Base-by-base conservation (phyloP, 2,329 filamentous ascomycete genomes). In the Malbranchea zuffiana region DNA sequence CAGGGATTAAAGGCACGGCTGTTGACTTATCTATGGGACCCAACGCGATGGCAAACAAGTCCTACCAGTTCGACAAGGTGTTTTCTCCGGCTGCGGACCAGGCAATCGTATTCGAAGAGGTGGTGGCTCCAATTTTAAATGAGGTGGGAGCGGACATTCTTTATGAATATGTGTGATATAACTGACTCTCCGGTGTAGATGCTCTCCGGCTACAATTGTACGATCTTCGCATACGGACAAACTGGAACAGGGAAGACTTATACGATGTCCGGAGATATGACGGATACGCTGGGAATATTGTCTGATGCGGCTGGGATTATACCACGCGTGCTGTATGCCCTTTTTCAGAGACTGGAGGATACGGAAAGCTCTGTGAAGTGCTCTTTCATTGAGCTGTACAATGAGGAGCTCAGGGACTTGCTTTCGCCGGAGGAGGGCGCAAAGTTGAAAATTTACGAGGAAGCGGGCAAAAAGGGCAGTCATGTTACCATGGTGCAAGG, bases 251-350 rank as follows among this genome's bases (percentile, higher is more conserved):
- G 90, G 50, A 98, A 98, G 61, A 98, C 90, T 10, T 98, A 98
- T 61, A 98, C 90, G 16, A 98, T 98, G 90, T 94, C 88, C 1
- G 90, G 90, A 38, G 88, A 98, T 59, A 95, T 98, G 76, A 83
- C 74, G 10, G 83, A 95, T 50, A 84, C 77, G 0, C 62, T 86
- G 24, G 85, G 88, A 1, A 77, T 94, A 42, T 69, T 93, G 10
- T 88, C 88, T 1, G 90, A 96, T 54, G 80, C 78, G 25, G 90
- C 92, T 18, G 90, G 90, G 50, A 96, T 98, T 49, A 90, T 98
- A 44, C 92, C 92, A 16, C 80, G 92, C 32, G 85, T 87, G 1
- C 67, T 98, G 0, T 80, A 95, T 52, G 75, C 82, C 0, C 71
- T 98, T 0, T 98, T 98, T 61, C 73, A 74, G 47, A 88, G 83